Conservation (phyloP, 2,329 filamentous ascomycete species). For the Rhynchosporium agropyri region DNA sequence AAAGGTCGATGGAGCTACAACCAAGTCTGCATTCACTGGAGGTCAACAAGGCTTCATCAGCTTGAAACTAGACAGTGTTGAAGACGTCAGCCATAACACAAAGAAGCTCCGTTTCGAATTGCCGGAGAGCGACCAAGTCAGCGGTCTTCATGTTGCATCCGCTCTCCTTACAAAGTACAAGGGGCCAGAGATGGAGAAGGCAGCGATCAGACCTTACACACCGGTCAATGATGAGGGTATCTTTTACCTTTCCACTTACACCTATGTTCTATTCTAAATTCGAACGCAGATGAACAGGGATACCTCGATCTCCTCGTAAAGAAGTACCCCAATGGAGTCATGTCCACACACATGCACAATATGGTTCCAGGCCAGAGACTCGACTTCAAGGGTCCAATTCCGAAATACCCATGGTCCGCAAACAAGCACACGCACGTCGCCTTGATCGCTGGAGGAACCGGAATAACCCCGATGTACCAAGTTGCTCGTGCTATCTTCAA, state of each 20-base stretch:
- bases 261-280: constrained; percentile 25
- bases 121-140: constrained; percentile 80
- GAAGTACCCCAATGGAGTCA: constrained; percentile 85
- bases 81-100: constrained; percentile 89
- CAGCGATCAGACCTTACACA: constrained; percentile 89
- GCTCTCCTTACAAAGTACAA: constrained; percentile 92
- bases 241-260: not conserved
- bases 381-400: constrained; percentile 91
- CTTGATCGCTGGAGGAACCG: constrained; percentile 90
- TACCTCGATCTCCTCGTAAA: constrained; percentile 90
- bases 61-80: constrained; percentile 76
- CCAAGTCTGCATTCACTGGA: constrained; percentile 65
- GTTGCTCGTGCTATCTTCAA: constrained; percentile 89
- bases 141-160: constrained; percentile 80
- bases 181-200: constrained; percentile 79
- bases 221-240: constrained; percentile 82
- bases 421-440: constrained; percentile 95
- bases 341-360: constrained; percentile 86
- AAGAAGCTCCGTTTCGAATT: constrained; percentile 90
- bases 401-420: constrained; percentile 85
- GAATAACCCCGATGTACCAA: constrained; percentile 98
- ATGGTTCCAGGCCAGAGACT: constrained; percentile 81
- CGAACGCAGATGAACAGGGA: constrained; percentile 65
- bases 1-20: constrained; percentile 42
- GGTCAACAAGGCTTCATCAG: constrained; percentile 88